phyloP scores from a whole-genome alignment of 805 yeast genomes.

The Saccharomycopsis microspora region DNA sequence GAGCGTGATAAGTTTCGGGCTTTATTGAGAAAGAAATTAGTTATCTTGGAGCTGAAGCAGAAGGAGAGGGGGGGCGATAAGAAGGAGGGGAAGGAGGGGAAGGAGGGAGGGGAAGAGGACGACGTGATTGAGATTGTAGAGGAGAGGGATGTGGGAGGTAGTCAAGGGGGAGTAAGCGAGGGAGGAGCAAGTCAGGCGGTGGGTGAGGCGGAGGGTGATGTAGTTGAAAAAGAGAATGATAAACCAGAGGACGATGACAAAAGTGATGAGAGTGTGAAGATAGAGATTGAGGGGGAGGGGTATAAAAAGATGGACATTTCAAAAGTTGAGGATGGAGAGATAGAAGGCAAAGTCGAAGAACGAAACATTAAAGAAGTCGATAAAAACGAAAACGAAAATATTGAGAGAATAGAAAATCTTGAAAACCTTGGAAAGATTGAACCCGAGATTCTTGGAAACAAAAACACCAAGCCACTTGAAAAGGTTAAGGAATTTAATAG shows the following conservation, averaged over 20 bases:
- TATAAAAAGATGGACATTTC: neutral
- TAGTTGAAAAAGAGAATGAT: neutral
- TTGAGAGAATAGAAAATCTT: neutral
- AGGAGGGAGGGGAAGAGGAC: constrained; percentile 16
- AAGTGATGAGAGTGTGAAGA: neutral
- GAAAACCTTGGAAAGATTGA: neutral
- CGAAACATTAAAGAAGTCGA: neutral
- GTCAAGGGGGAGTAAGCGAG: neutral
- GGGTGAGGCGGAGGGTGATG: neutral
- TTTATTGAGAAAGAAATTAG: constrained; percentile 17
- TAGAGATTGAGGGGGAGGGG: neutral
- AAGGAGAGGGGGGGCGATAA: constrained; percentile 8
- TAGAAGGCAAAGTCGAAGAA: neutral
- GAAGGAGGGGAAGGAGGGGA: constrained; percentile 7
- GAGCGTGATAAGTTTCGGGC: constrained; percentile 21
- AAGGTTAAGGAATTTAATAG: too few species aligned
- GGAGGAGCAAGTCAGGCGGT: neutral
- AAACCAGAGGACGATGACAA: neutral
- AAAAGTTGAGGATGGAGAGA: neutral
- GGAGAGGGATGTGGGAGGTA: neutral
- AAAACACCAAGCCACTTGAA: too few species aligned
- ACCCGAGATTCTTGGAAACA: too few species aligned
- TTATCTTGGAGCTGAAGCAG: constrained; percentile 18
- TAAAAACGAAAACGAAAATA: neutral
- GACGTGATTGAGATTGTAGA: constrained; percentile 16